These are phyloP conservation scores for Triticum timopheevii DNA, from an alignment of 176 grass and related monocot genomes.

Conservation along the genomic window DNA sequence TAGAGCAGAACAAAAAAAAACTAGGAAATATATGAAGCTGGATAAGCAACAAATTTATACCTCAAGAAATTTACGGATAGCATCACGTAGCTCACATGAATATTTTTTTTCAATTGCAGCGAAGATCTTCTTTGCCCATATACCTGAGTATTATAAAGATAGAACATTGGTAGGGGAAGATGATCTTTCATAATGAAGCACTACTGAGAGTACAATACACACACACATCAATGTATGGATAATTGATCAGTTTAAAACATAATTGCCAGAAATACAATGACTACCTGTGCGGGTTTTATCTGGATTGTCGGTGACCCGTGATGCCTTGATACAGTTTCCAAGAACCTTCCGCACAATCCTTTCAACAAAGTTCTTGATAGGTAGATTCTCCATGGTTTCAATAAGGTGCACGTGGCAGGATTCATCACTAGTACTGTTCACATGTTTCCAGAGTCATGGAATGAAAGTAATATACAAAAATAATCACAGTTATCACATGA, in stretches of 20 bases:
- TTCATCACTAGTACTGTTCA: slow-evolving; percentile 57
- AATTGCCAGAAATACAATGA: slow-evolving; percentile 6
- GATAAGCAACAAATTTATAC: slow-evolving; percentile 35
- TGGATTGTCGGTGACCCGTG: slow-evolving; percentile 37
- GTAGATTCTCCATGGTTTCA: slow-evolving; percentile 58
- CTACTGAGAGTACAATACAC: neutral
- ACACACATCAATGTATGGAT: neutral
- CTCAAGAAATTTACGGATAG: slow-evolving; percentile 84
- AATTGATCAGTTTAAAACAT: slow-evolving; percentile 3
- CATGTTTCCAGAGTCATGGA: slow-evolving; percentile 15
- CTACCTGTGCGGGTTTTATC: slow-evolving; percentile 54
- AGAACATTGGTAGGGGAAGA: neutral
- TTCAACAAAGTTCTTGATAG: slow-evolving; percentile 53
- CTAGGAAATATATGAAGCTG: neutral
- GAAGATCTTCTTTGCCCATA: slow-evolving; percentile 69
- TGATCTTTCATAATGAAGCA: slow-evolving; percentile 25
- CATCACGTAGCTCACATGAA: slow-evolving; percentile 58
- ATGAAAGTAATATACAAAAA: slow-evolving; percentile 9
- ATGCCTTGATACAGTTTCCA: slow-evolving; percentile 47
- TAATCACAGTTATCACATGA: slow-evolving; percentile 25
- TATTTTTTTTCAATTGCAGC: slow-evolving; percentile 53
- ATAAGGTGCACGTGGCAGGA: slow-evolving; percentile 46
- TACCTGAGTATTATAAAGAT: slow-evolving; percentile 38
- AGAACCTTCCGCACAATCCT: slow-evolving; percentile 70
- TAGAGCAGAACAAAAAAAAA: neutral